These are phyloP conservation scores for Calonectria pauciramosa DNA, from an alignment of 2,329 filamentous ascomycete species.

Conservation along the genomic window DNA sequence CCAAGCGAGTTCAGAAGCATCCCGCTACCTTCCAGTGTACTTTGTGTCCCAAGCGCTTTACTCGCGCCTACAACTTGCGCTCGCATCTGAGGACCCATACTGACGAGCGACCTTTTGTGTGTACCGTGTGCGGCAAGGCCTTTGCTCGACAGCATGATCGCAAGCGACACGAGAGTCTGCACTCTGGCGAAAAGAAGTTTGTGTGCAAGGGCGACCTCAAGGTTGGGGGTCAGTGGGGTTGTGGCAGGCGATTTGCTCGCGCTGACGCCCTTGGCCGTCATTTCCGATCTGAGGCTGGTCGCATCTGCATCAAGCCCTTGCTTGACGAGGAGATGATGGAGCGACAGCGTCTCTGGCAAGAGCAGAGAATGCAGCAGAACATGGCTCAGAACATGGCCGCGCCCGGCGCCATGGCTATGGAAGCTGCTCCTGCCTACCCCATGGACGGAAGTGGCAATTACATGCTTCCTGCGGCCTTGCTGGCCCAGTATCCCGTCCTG, in stretches of 20 bases:
- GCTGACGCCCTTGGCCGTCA: conserved; percentile 95
- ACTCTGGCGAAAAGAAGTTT: conserved; percentile 98
- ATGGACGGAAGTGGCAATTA: conserved; percentile 72
- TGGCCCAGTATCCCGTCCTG: conserved; percentile 94
- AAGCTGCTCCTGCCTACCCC: conserved; percentile 70
- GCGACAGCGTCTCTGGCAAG: conserved; percentile 80
- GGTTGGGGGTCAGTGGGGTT: conserved; percentile 88
- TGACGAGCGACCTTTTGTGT: conserved; percentile 96
- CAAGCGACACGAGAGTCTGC: conserved; percentile 95
- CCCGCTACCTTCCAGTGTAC: conserved; percentile 97
- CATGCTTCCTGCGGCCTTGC: conserved; percentile 85
- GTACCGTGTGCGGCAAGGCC: conserved; percentile 95
- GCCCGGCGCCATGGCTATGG: conserved; percentile 69
- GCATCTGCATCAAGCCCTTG: conserved; percentile 97
- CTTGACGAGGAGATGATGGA: conserved; percentile 94
- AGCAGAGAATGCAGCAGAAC: conserved; percentile 77
- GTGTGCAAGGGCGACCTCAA: conserved; percentile 95
- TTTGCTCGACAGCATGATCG: conserved; percentile 98
- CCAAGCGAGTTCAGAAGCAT: conserved; percentile 95
- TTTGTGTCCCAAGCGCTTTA: conserved; percentile 95
- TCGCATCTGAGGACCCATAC: conserved; percentile 97
- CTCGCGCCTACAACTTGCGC: conserved; percentile 94
- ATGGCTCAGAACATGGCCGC: conserved; percentile 72
- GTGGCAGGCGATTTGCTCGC: conserved; percentile 91
- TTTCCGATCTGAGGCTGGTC: conserved; percentile 94